Conservation (phyloP, 495 filamentous ascomycete genomes). For the Neurospora tetraspora region DNA sequence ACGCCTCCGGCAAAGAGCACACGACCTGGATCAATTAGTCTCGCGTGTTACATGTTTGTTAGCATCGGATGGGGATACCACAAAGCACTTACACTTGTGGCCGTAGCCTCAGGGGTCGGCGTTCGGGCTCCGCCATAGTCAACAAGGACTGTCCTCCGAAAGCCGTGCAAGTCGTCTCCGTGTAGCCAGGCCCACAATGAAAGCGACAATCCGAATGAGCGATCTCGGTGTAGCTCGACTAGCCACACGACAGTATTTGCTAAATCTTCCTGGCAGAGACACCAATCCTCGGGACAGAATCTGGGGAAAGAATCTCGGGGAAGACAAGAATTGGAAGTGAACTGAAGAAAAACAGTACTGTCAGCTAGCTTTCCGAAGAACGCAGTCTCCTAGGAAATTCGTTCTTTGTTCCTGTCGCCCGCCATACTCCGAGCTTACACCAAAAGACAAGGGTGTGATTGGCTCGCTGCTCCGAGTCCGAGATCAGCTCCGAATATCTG, state of each 20-base stretch:
- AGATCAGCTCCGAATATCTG: background rate
- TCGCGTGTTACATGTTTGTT: background rate
- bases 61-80: background rate
- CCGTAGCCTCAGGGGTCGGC: background rate
- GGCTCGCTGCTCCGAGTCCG: background rate
- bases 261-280: background rate
- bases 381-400: background rate
- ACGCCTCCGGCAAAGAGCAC: constrained; percentile 23
- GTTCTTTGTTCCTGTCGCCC: background rate
- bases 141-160: background rate
- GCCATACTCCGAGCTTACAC: background rate
- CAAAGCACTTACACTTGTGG: background rate
- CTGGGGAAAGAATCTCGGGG: background rate
- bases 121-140: background rate
- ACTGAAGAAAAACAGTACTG: background rate
- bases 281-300: background rate
- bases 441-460: background rate
- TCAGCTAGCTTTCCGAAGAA: background rate
- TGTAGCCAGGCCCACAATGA: background rate
- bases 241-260: background rate
- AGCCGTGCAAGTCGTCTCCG: background rate
- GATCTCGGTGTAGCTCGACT: background rate
- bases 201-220: background rate
- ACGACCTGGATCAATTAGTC: constrained; percentile 9
- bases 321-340: background rate